These are phyloP conservation scores for Cystoderma amianthinum DNA, from an alignment of 768 basidiomycete genomes.

Conservation along the genomic window DNA sequence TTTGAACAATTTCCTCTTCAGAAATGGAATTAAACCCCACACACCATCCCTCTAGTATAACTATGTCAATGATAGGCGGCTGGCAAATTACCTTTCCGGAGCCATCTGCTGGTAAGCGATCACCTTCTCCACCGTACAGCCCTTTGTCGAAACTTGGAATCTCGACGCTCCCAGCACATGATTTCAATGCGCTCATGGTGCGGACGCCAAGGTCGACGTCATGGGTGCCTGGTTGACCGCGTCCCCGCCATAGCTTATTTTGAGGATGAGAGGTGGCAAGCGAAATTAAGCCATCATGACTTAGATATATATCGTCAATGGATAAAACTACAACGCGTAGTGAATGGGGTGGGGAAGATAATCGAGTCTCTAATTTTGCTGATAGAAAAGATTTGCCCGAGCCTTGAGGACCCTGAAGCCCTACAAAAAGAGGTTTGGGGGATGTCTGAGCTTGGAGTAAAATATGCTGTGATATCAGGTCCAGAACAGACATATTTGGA, in stretches of 20 bases:
- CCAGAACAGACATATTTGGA: constrained; percentile 25
- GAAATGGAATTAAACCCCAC: constrained; percentile 75
- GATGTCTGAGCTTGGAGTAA: constrained; percentile 15
- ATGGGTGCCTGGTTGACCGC: constrained; percentile 94
- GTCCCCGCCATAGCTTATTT: constrained; percentile 68
- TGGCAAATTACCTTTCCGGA: constrained; percentile 35
- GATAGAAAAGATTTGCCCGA: constrained; percentile 87
- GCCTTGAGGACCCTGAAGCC: constrained; percentile 90
- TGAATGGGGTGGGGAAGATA: constrained; percentile 34
- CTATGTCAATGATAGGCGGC: constrained; percentile 51
- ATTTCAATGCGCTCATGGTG: constrained; percentile 43
- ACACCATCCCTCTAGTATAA: constrained; percentile 96
- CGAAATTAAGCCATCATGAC: constrained; percentile 49
- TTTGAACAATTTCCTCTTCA: constrained; percentile 37
- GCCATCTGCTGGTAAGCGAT: constrained; percentile 47
- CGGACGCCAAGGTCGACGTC: constrained; percentile 62
- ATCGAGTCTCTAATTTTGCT: constrained; percentile 39
- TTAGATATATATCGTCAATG: constrained; percentile 83
- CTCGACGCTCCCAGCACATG: constrained; percentile 35
- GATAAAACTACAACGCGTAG: constrained; percentile 62
- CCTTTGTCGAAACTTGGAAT: constrained; percentile 90
- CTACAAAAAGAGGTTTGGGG: constrained; percentile 67
- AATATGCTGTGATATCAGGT: constrained; percentile 22
- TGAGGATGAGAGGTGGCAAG: constrained; percentile 48
- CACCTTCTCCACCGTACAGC: constrained; percentile 73